These are phyloP conservation scores for Trichoderma oligosporum DNA, from an alignment of 2,329 filamentous ascomycete genomes.

Conservation along the genomic window DNA sequence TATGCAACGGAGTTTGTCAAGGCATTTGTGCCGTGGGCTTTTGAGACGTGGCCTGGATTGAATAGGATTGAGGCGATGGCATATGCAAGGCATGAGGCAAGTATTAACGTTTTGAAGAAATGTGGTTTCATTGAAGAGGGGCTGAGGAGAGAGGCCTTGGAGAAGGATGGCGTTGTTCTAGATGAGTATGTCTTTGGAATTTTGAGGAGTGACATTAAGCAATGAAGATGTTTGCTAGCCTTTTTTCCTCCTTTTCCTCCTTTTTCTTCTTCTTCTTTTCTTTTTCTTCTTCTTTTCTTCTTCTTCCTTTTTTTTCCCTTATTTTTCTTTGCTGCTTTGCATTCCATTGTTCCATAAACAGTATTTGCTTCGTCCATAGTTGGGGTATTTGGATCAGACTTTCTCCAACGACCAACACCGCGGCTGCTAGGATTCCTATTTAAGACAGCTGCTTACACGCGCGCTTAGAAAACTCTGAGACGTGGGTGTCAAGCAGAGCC, in stretches of 20 bases:
- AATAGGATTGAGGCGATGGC: conserved; percentile 21
- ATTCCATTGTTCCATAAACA: no score
- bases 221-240: not conserved
- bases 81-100: not conserved
- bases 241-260: not conserved
- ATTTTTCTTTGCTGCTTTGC: no score
- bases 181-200: conserved; percentile 2
- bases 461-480: not conserved
- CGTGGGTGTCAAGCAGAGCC: not conserved
- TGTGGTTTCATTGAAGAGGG: conserved; percentile 9
- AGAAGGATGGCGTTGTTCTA: conserved; percentile 10
- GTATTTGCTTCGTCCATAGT: no score
- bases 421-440: not conserved
- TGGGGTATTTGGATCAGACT: no score
- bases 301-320: no score
- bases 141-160: not conserved
- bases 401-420: not conserved
- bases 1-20: conserved; percentile 40
- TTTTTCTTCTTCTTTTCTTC: no score
- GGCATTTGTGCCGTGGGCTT: conserved; percentile 42
- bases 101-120: not conserved
- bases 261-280: not conserved
- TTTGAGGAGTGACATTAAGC: not conserved
- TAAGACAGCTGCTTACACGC: not conserved
- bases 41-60: conserved; percentile 39